Evolutionary conservation across 164 flowering plant genomes (phyloP).

Genomic region (Dillenia turbinata): DNA sequence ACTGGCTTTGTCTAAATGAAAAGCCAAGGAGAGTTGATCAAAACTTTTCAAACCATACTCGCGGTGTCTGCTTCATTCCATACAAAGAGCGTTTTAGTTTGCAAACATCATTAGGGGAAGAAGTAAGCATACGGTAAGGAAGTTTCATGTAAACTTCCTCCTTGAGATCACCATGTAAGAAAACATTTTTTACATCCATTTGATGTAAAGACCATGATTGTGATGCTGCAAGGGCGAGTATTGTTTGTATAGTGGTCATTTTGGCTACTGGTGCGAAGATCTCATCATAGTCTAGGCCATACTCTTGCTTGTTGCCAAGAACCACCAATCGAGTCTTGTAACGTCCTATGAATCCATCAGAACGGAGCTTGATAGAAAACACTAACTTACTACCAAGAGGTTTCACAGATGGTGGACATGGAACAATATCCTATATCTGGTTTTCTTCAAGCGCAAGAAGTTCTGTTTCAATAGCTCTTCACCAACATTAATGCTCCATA

Average conservation of each 20-base stretch:
- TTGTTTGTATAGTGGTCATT: conserved; percentile 3
- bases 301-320: too few species aligned
- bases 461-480: background rate
- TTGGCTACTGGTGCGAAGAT: too few species aligned
- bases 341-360: background rate
- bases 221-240: background rate
- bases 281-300: too few species aligned
- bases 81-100: background rate
- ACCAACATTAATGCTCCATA: conserved; percentile 1
- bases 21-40: background rate
- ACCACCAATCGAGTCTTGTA: background rate
- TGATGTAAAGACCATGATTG: background rate
- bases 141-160: background rate
- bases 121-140: background rate
- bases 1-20: background rate
- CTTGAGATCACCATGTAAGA: background rate
- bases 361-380: too few species aligned
- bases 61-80: too few species aligned
- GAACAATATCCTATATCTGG: too few species aligned
- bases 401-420: background rate
- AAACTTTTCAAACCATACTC: conserved; percentile 8
- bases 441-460: background rate
- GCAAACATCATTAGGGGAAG: background rate
- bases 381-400: background rate
- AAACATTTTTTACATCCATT: conserved; percentile 1